Conservation (phyloP, 2,329 filamentous ascomycete species). For the Venturiaceae sp. region DNA sequence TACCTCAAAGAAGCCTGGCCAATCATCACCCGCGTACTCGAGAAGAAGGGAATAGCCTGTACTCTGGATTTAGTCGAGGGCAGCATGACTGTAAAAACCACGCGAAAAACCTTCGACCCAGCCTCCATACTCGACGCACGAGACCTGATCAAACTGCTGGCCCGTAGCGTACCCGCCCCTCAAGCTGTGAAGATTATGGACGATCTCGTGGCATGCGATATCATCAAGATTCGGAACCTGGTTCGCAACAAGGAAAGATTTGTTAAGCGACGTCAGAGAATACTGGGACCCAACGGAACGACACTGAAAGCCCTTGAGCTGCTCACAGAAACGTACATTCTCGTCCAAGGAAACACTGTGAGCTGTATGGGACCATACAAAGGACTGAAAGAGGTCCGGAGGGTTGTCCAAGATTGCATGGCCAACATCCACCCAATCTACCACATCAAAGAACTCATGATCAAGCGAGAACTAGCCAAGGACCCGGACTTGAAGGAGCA, state of each 20-base stretch:
- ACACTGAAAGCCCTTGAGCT: conserved; percentile 92
- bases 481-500: conserved; percentile 78
- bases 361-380: conserved; percentile 87
- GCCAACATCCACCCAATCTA: conserved; percentile 83
- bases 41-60: conserved; percentile 81
- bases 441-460: conserved; percentile 93
- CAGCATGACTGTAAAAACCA: conserved; percentile 94
- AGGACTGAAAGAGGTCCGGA: conserved; percentile 82
- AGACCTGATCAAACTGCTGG: conserved; percentile 86
- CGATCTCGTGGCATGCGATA: conserved; percentile 83
- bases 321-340: conserved; percentile 81
- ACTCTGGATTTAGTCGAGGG: conserved; percentile 91
- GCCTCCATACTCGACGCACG: conserved; percentile 87
- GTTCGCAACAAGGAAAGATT: conserved; percentile 93
- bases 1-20: conserved; percentile 93
- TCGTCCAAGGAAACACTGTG: conserved; percentile 96
- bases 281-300: conserved; percentile 81
- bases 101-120: conserved; percentile 82
- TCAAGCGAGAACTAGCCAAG: conserved; percentile 84
- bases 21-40: conserved; percentile 74
- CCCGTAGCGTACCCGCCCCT: conserved; percentile 82
- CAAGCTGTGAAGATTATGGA: conserved; percentile 92
- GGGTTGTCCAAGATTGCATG: conserved; percentile 94
- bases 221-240: conserved; percentile 88
- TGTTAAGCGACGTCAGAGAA: conserved; percentile 85